Conservation (phyloP, 176 grass and related monocot genomes). For the Rhynchospora breviuscula region DNA sequence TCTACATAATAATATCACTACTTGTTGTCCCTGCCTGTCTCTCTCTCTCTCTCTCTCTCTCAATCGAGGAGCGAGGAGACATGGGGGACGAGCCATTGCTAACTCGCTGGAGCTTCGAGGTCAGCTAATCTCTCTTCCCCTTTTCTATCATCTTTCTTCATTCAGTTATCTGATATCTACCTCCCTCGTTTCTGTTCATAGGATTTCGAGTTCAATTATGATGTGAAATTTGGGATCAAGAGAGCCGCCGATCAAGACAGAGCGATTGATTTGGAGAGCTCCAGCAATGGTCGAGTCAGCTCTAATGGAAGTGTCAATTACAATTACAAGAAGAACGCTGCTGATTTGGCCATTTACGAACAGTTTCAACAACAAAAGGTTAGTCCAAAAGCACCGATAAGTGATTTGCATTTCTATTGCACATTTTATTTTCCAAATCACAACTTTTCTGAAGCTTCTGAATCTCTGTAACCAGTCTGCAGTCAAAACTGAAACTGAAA, state of each 20-base stretch:
- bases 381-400: neutral
- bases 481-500: neutral
- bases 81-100: constrained; percentile 39
- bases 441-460: neutral
- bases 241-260: constrained; percentile 33
- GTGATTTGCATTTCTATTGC: neutral
- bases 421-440: no score
- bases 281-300: constrained; percentile 24
- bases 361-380: constrained; percentile 90
- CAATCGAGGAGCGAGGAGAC: neutral
- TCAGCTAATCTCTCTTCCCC: neutral
- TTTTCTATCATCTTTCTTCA: neutral
- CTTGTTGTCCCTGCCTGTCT: neutral
- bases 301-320: constrained; percentile 15
- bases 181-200: neutral
- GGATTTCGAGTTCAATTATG: constrained; percentile 76
- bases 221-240: constrained; percentile 64
- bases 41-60: neutral
- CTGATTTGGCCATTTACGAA: constrained; percentile 77
- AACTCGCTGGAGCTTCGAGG: constrained; percentile 44
- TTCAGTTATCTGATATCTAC: neutral
- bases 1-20: neutral
- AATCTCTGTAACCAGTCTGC: neutral
- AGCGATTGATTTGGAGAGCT: constrained; percentile 1
- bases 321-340: constrained; percentile 29